Evolutionary conservation across 257 asterid species (phyloP), one percentile per base, ranked within the genome.

Genomic region (Solanum infundibuliforme): DNA sequence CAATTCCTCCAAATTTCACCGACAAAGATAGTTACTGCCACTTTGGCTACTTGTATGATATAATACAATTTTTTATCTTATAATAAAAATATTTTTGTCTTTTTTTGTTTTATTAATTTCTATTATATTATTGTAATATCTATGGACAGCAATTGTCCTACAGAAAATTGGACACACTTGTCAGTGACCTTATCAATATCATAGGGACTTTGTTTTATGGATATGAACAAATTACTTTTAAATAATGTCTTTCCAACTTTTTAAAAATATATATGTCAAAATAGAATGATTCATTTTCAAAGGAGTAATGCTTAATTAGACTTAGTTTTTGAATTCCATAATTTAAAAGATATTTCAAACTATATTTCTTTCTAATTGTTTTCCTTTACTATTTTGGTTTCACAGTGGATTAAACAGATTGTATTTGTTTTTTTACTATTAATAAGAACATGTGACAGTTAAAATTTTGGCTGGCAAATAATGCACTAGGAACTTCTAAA

Each of bases 151-250:
- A 82, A 52, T 23, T 82, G 68, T 82, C 85, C 69, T 79, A 8
- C 65, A 77, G 38, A 79, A 79, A 79, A 43, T 43, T 79, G 85
- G 85, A 79, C 85, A 79, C 41, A 46, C 41, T 81, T 81, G 85
- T 81, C 85, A 82, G 85, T 29, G 36, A 82, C 69, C 85, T 82
- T 82, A 82, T 82, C 85, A 82, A 29, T 48, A 82, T 29, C 85
- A 48, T 82, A 82, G 69, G 69, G 85, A 82, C 62, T 43, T 79
- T 41, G 20, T 74, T 74, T 25, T 35, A 35, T 74, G 82, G 82
- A 73, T 73, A 73, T 73, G 29, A 73, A 35, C 82, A 74, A 74
- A 74, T 20, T 1, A 35, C 29, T 20, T 73, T 74, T 35, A 4
- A 41, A 27, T 7, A 41, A 77, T 77, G 25, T 39, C 62, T 77